phyloP scores from a whole-genome alignment of 2,329 filamentous ascomycete genomes.

The Neofusicoccum sp. region DNA sequence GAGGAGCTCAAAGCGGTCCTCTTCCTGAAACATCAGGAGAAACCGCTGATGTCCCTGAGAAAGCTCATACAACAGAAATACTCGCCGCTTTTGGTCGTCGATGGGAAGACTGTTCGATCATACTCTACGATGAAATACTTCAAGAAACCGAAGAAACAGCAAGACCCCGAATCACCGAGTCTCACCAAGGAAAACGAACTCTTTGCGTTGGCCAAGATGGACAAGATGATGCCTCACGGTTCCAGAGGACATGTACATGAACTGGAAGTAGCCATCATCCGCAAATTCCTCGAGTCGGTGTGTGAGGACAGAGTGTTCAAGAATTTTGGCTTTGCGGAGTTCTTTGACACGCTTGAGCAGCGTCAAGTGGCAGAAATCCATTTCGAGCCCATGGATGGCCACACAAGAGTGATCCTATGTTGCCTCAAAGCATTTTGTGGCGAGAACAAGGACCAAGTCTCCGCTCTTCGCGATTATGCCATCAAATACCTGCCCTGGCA shows the following conservation, averaged over 20 bases:
- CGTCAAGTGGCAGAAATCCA: not conserved
- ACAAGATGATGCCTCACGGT: not conserved
- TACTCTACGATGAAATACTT: slow-evolving; percentile 10
- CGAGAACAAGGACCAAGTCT: not conserved
- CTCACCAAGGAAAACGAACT: not conserved
- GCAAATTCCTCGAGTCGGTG: not conserved
- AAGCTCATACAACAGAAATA: not conserved
- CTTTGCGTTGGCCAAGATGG: not conserved
- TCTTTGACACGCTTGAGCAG: not conserved
- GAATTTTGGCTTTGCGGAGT: not conserved
- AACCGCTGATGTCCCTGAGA: not conserved
- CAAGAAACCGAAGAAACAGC: not conserved
- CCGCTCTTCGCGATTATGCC: not conserved
- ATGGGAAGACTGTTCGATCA: not conserved
- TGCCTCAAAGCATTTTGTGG: not conserved
- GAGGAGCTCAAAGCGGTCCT: not conserved
- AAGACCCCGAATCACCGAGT: not conserved
- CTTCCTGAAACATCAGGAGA: not conserved
- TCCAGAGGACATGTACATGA: not conserved
- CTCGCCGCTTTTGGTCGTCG: not conserved
- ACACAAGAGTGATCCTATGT: not conserved
- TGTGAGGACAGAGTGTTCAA: not conserved
- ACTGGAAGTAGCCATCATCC: not conserved
- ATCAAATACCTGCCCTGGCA: not conserved
- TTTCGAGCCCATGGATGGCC: not conserved